Evolutionary conservation across 2,329 filamentous ascomycete species (phyloP), one percentile per base, ranked within the genome.

Genomic region (Aureobasidium lini): DNA sequence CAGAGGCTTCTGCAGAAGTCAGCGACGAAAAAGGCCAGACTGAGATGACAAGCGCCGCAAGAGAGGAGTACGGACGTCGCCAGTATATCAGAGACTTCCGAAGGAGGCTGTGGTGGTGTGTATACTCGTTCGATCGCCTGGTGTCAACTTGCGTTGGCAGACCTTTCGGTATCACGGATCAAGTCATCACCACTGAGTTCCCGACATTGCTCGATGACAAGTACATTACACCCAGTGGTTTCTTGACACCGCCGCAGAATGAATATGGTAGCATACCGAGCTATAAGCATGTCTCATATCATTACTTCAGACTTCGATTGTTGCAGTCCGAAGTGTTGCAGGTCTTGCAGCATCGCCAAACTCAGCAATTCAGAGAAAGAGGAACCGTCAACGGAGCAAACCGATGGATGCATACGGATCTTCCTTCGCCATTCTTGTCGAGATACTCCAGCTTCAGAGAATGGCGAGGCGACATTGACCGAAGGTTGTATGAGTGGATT

Each of bases 291-390:
- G 90, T 95, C 5, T 86, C 91, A 0, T 86, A 95, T 66, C 93
- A 97, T 69, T 97, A 97, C 73, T 91, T 96, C 75, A 87, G 90
- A 28, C 79, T 97, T 18, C 84, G 93, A 18, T 76, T 96, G 53
- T 77, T 97, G 47, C 94, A 97, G 73, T 96, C 93, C 0, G 93
- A 97, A 73, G 96, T 97, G 50, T 77, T 96, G 39, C 91, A 97
- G 71, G 93, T 97, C 1, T 76, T 96, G 62, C 93, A 96, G 72
- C 89, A 94, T 71, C 90, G 95, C 62, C 91, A 96, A 73, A 88
- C 91, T 1, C 87, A 94, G 65, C 83, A 88, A 64, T 88, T 88
- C 8, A 83, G 90, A 62, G 81, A 82, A 34, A 79, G 80, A 50
- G 84, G 84, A 4, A 31, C 58, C 7, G 82, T 85, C 50, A 86